Base-by-base conservation (phyloP, 2,329 filamentous ascomycete species). In the Paecilomyces dactylethromorphus region DNA sequence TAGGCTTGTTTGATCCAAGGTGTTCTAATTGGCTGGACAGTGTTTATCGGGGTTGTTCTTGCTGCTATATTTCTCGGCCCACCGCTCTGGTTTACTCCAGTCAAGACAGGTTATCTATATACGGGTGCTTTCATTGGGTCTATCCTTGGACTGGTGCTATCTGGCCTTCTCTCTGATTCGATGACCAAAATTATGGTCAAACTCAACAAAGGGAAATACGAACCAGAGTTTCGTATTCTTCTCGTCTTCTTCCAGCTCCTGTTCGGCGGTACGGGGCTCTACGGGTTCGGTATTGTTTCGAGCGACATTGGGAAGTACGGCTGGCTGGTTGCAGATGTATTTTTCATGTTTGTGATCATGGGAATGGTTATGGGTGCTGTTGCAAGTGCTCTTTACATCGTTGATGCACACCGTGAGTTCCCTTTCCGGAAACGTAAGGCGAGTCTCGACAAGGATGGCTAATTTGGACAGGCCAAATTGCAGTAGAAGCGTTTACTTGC, bases 291-390 rank as follows among this genome's bases (percentile, higher is more conserved):
- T 0, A 84, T 89, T 63, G 91, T 90, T 0, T 82, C 87, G 0
- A 79, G 83, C 26, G 80, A 90, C 56, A 81, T 77, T 53, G 78
- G 26, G 55, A 78, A 81, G 61, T 94, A 88, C 69, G 82, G 85
- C 32, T 95, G 89, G 82, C 78, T 87, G 56, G 83, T 89, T 59
- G 89, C 91, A 0, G 84, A 93, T 56, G 82, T 91, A 53, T 96
- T 94, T 73, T 94, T 96, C 66, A 89, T 83, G 0, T 82, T 94
- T 58, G 87, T 94, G 70, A 90, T 96, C 8, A 87, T 88, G 60
- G 91, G 91, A 1, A 96, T 96, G 91, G 91, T 97, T 0, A 87
- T 96, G 69, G 92, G 92, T 0, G 91, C 92, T 1, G 91, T 96
- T 1, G 87, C 90, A 1, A 89, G 87, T 61, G 90, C 90, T 0